Conservation (phyloP, 1,284 basidiomycete genomes). For the Earliella scabrosa region DNA sequence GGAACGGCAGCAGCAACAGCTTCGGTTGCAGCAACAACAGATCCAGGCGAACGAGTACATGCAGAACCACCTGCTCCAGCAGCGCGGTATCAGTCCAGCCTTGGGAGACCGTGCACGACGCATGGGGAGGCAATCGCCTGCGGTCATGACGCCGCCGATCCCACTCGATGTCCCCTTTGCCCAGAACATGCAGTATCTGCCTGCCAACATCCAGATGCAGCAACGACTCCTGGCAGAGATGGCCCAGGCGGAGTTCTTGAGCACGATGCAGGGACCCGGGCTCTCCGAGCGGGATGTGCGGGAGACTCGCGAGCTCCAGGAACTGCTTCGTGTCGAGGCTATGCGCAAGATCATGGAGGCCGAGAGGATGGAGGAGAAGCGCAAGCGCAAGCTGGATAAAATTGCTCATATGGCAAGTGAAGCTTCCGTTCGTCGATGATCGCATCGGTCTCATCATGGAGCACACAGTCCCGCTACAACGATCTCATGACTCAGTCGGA, state of each 20-base stretch:
- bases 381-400: slow-evolving; percentile 80
- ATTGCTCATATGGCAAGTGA: slow-evolving; percentile 80
- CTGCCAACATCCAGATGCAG: slow-evolving; percentile 71
- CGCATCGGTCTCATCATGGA: too few species aligned
- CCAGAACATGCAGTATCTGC: slow-evolving; percentile 52
- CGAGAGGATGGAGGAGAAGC: slow-evolving; percentile 83
- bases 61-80: slow-evolving; percentile 48
- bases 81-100: slow-evolving; percentile 40
- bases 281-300: slow-evolving; percentile 26
- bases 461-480: slow-evolving; percentile 93
- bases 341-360: slow-evolving; percentile 88
- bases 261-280: slow-evolving; percentile 60
- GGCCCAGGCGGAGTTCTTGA: slow-evolving; percentile 68
- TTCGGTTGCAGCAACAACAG: slow-evolving; percentile 51
- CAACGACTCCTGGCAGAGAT: slow-evolving; percentile 74
- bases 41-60: slow-evolving; percentile 39
- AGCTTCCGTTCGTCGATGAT: not conserved
- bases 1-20: slow-evolving; percentile 64
- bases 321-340: slow-evolving; percentile 72
- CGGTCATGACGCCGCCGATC: slow-evolving; percentile 41
- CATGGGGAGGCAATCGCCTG: slow-evolving; percentile 55
- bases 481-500: slow-evolving; percentile 99
- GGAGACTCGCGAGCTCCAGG: slow-evolving; percentile 56
- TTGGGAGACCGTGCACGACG: slow-evolving; percentile 39
- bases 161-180: slow-evolving; percentile 42